Base-by-base conservation (phyloP, 768 basidiomycete species). In the Glaciozyma antarctica region DNA sequence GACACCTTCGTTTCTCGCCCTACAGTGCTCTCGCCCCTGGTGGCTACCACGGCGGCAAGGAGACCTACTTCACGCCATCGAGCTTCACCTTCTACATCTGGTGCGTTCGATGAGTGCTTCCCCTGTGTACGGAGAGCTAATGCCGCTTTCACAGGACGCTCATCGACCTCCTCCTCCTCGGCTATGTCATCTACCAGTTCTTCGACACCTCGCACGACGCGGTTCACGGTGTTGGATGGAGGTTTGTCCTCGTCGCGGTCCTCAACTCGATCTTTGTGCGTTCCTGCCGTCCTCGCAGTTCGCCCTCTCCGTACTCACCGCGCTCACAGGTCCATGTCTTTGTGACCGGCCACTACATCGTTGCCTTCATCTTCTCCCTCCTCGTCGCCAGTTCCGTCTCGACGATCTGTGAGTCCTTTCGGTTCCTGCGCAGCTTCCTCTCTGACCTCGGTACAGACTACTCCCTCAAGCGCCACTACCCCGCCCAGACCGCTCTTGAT, bases 61-160 rank as follows among this genome's bases (percentile, higher is more conserved):
- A 88, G 71, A 95, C 93, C 0, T 97, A 92, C 77, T 79, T 98
- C 64, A 95, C 92, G 2, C 94, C 94, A n/a, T 88, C 90, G 30
- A 84, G 86, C 32, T 95, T 88, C 84, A 87, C 88, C 2, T 94
- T 91, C 80, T 82, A 87, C 79, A 87, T 92, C 75, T 94, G 91
- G 90, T 87, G 62, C 49, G 38, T 80, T 75, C 43, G n/a, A n/a
- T n/a, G n/a, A n/a, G 19, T 26, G 41, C 17, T 34, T 30, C 32
- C 4, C 32, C 32, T 32, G 32, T 9, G 9, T 32, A 32, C 32
- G 9, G 32, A 32, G 9, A 30, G 22, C 16, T 21, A 6, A 55
- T 7, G 3, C 15, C 9, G 32, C 21, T 32, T 9, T 32, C 12
- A 5, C 47, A 52, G 70, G 71, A 62, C 72, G 24, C 38, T 75